Base-by-base conservation (phyloP, 805 yeast species). In the Suhomyces pyralidae region DNA sequence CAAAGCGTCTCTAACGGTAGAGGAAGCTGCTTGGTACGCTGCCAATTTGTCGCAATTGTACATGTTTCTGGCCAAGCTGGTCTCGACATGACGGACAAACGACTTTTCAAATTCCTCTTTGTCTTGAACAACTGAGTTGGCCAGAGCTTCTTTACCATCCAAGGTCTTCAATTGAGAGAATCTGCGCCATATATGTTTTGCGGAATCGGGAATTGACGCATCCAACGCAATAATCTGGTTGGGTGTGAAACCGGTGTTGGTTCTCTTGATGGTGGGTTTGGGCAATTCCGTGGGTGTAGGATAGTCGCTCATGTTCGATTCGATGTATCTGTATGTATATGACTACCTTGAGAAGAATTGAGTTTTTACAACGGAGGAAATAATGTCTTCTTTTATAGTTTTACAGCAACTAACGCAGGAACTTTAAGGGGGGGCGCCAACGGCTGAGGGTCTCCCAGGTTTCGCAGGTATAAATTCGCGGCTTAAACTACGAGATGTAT, bases 21-120 rank as follows among this genome's bases (percentile, higher is more conserved):
- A 78, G 5, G 96, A 86, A 40, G 96, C 83, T 0, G 97, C 96
- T 66, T 88, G 96, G 67, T 92, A 91, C 22, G 97, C 97, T 40
- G 96, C 97, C 65, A 91, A 76, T 54, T 86, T 85, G 69, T 92
- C 97, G 73, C 97, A 90, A 64, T 92, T 92, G 80, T 88, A 90
- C 76, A 91, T 75, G 32, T 93, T 89, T 62, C 97, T 81, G n/a
- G 96, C 97, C 66, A 91, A 76, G 1, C 92, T 82, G 42, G 96
- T 88, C 70, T 91, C 97, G 40, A 92, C 97, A 68, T 92, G 96
- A 58, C 83, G 81, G 48, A 91, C 86, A 66, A 91, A 88, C 53
- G 79, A 78, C 40, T 74, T 63, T 66, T 90, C 87, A 61, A 91
- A 87, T 26, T 77, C 82, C 7, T 80, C 86, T 46, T 74, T 76